These are phyloP conservation scores for Fimicolochytrium jonesii DNA, from an alignment of 192 early-diverging fungal genomes.

Conservation along the genomic window DNA sequence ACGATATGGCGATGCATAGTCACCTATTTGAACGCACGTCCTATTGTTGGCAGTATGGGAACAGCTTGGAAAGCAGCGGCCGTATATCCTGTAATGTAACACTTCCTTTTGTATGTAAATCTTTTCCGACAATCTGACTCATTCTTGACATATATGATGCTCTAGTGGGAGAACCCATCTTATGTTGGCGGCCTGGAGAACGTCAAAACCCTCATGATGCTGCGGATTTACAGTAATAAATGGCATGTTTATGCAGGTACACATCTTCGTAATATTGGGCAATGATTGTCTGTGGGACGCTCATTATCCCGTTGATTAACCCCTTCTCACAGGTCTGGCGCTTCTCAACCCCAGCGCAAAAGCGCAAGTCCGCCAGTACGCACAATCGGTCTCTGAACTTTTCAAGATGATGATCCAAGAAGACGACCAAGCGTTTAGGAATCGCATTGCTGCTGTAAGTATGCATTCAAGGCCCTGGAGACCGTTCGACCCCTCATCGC, in stretches of 20 bases:
- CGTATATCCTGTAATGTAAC: conserved; percentile 78
- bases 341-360: conserved; percentile 88
- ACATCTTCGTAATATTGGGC: background rate
- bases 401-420: conserved; percentile 96
- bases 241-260: conserved; percentile 96
- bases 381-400: conserved; percentile 78
- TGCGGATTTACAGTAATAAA: conserved; percentile 91
- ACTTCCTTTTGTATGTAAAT: too few relatives aligned
- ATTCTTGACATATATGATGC: background rate
- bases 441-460: conserved; percentile 52
- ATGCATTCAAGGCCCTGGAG: too few relatives aligned
- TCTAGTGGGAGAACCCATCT: conserved; percentile 76
- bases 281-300: background rate
- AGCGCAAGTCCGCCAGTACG: conserved; percentile 83
- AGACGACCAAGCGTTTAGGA: conserved; percentile 69
- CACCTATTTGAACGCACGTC: too few relatives aligned
- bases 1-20: too few relatives aligned
- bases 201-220: conserved; percentile 89
- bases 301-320: background rate
- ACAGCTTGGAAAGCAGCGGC: conserved; percentile 84
- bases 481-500: too few relatives aligned
- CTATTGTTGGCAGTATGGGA: conserved; percentile 66
- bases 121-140: background rate
- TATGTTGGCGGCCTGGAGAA: conserved; percentile 96
- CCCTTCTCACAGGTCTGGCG: conserved; percentile 64